Evolutionary conservation across 2,329 filamentous ascomycete species (phyloP), one percentile per base, ranked within the genome.

Genomic region (Monilinia laxa): DNA sequence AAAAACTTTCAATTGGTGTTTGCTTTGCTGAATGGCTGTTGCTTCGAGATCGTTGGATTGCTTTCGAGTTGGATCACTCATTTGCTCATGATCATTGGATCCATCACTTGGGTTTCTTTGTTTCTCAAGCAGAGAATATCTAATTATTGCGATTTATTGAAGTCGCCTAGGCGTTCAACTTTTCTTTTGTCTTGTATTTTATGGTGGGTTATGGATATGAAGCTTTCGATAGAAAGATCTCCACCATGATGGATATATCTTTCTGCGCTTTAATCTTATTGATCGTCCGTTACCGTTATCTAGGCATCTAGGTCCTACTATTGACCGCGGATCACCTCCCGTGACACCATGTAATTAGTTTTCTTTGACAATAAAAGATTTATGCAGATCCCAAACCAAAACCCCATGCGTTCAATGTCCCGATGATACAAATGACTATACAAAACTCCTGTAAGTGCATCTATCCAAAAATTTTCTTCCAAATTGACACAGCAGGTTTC

Each of bases 401-500:
- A 28, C 9, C 45, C 25, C 20, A n/a, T 25, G 9, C 18, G n/a
- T 66, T 38, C 20, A 54, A 42, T 45, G 35, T 40, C 35, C 45
- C 23, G 3, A 45, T 23, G 10, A 42, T 62, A 9, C 56, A 53
- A 66, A 25, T 31, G 11, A 1, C 31, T 18, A 23, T n/a, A 60
- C 28, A 25, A 25, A 60, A 12, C 1, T 1, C 31, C 28, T 38
- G 23, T 20, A 18, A 38, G 4, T 49, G 28, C 25, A n/a, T n/a
- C 23, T 64, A 68, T 42, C 63, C 55, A 65, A 68, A 68, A 2
- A 65, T 16, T 45, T 55, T 68, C 42, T 60, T 28, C 62, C 60
- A 60, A 42, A 64, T 20, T 16, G 54, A 55, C 40, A 58, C 51
- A 7, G 57, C 25, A 3, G 67, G 64, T 28, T 25, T 65, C 42